Conservation (phyloP, 805 yeast genomes). For the Cyberlindnera mississippiensis region DNA sequence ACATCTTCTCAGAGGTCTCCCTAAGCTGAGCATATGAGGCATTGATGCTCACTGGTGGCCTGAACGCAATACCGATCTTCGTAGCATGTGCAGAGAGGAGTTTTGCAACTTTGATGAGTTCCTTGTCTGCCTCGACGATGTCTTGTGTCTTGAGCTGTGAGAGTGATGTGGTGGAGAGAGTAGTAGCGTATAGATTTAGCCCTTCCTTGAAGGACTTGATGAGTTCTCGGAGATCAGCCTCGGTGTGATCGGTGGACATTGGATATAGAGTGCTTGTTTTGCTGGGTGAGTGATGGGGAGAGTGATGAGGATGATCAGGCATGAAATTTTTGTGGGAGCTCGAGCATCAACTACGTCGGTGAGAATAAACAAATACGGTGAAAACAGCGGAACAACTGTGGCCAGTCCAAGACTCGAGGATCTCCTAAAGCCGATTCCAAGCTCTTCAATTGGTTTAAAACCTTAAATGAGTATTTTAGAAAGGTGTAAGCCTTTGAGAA, state of each 20-base stretch:
- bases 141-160: slow-evolving; percentile 21
- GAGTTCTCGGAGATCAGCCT: slow-evolving; percentile 19
- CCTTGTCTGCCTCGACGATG: slow-evolving; percentile 47
- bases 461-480: too few relatives aligned
- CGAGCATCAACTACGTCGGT: too few relatives aligned
- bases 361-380: too few relatives aligned
- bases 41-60: slow-evolving; percentile 47
- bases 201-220: slow-evolving; percentile 21
- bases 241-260: slow-evolving; percentile 13
- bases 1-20: slow-evolving; percentile 41
- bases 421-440: too few relatives aligned
- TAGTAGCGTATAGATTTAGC: slow-evolving; percentile 12
- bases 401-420: too few relatives aligned
- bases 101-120: slow-evolving; percentile 53
- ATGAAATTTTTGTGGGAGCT: too few relatives aligned
- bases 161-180: slow-evolving; percentile 5
- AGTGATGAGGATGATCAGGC: too few relatives aligned
- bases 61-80: slow-evolving; percentile 67
- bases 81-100: slow-evolving; percentile 73
- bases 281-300: too few relatives aligned
- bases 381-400: too few relatives aligned
- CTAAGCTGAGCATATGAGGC: slow-evolving; percentile 49
- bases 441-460: too few relatives aligned
- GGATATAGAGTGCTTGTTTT: too few relatives aligned
- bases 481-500: not conserved